These are phyloP conservation scores for Fraxinus angustifolia DNA, from an alignment of 305 asterid species.

Conservation along the genomic window DNA sequence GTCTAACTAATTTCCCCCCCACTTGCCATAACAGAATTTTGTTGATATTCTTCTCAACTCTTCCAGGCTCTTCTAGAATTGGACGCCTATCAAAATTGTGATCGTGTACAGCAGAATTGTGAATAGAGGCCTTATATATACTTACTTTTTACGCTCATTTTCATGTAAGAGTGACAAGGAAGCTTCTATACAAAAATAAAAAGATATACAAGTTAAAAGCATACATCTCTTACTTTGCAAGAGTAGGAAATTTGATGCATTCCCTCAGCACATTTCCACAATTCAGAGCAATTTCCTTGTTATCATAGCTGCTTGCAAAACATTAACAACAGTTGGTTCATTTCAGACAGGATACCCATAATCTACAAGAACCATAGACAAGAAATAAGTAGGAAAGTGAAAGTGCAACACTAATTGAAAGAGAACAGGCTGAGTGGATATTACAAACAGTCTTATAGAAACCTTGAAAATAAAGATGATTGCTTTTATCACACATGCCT, in stretches of 20 bases:
- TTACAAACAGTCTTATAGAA: background rate
- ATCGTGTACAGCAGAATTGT: constrained; percentile 18
- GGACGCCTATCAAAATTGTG: too few species aligned
- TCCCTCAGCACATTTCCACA: constrained; percentile 97
- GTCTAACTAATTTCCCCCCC: too few species aligned
- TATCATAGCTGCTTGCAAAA: constrained; percentile 68
- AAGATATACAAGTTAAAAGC: constrained; percentile 14
- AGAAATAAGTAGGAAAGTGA: constrained; percentile 3
- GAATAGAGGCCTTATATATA: constrained; percentile 15
- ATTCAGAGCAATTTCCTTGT: constrained; percentile 91
- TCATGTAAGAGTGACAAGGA: constrained; percentile 16
- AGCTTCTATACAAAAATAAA: constrained; percentile 21
- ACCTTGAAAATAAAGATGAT: background rate
- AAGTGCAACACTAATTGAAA: constrained; percentile 12
- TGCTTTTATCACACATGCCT: background rate
- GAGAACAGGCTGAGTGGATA: background rate
- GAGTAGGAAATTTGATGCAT: constrained; percentile 82
- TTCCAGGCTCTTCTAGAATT: too few species aligned
- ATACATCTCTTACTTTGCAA: constrained; percentile 70
- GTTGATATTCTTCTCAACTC: too few species aligned
- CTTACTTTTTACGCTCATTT: constrained; percentile 9
- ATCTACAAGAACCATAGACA: background rate
- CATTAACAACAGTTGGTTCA: constrained; percentile 10
- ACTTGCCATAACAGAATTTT: too few species aligned
- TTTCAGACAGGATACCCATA: constrained; percentile 10